phyloP scores from a whole-genome alignment of 768 basidiomycete genomes.

The Agaricus sinodeliciosus region DNA sequence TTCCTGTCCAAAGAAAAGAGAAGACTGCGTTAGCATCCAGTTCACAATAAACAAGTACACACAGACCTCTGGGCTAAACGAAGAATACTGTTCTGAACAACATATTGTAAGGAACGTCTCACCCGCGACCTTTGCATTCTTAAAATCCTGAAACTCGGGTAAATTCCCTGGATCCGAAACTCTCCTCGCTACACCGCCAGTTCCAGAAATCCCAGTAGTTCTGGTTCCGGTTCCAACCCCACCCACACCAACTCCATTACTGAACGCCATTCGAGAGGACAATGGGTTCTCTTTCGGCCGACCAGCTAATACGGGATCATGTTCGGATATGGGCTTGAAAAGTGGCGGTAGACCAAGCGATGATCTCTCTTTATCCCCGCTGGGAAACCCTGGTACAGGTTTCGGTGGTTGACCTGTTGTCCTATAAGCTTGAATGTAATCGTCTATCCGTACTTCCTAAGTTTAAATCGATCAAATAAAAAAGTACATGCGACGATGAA shows the following conservation, averaged over 20 bases:
- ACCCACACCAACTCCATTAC: neutral
- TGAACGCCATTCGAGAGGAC: neutral
- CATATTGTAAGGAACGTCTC: conserved; percentile 12
- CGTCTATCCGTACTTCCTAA: conserved; percentile 50
- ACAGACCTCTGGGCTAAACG: conserved; percentile 14
- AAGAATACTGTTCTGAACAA: conserved; percentile 9
- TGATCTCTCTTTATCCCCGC: conserved; percentile 33
- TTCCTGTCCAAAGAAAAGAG: conserved; percentile 3
- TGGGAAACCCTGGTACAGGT: conserved; percentile 42
- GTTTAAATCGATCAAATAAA: no score
- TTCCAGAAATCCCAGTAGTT: no score
- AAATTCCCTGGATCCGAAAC: conserved; percentile 7
- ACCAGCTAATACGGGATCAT: conserved; percentile 9
- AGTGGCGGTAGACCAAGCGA: conserved; percentile 42
- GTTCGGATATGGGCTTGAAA: conserved; percentile 34
- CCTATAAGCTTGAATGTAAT: conserved; percentile 45
- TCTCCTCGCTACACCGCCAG: no score
- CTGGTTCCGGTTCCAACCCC: no score
- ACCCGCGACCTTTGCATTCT: conserved; percentile 5
- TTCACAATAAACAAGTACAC: neutral
- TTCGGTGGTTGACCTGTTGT: conserved; percentile 39
- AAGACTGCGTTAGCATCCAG: neutral
- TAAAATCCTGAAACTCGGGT: conserved; percentile 12
- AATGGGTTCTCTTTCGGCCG: conserved; percentile 1
- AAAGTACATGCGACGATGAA: neutral